Evolutionary conservation across 106 monocot species (phyloP).

Genomic region (Acorus gramineus): DNA sequence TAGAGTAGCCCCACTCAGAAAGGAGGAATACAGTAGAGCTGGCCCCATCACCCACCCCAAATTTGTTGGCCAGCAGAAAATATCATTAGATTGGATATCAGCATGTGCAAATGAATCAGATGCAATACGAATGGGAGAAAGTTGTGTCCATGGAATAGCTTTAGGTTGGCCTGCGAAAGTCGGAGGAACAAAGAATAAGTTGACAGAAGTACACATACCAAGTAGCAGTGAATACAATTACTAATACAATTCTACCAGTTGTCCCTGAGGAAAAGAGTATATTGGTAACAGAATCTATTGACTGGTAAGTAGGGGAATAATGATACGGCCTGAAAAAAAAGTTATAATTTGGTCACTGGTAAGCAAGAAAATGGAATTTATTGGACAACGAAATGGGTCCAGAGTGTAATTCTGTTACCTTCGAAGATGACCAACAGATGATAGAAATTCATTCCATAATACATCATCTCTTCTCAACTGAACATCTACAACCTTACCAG

Average conservation of each 20-base stretch:
- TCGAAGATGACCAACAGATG: conserved; percentile 23
- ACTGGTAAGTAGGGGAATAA: conserved; percentile 58
- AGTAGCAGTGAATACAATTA: background rate
- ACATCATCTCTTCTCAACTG: conserved; percentile 58
- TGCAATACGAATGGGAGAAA: conserved; percentile 73
- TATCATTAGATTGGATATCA: conserved; percentile 54
- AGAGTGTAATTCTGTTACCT: conserved; percentile 27
- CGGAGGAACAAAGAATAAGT: background rate
- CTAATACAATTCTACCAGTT: conserved; percentile 44
- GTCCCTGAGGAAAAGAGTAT: conserved; percentile 97
- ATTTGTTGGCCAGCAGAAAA: conserved; percentile 87
- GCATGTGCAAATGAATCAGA: conserved; percentile 84
- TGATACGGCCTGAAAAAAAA: conserved; percentile 29
- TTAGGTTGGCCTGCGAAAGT: conserved; percentile 65
- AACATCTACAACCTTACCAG: conserved; percentile 37
- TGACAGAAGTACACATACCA: too few relatives aligned
- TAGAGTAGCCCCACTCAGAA: conserved; percentile 66
- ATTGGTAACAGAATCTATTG: conserved; percentile 47
- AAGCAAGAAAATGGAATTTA: too few relatives aligned
- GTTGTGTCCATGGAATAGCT: conserved; percentile 93
- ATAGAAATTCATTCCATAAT: conserved; percentile 72
- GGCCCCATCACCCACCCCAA: conserved; percentile 93
- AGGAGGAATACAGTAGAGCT: conserved; percentile 54
- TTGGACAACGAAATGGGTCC: background rate
- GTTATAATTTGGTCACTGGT: too few relatives aligned